A percentile compares a stretch with the other conserved stretches of the same genome.
These are phyloP conservation scores for Rubia yunnanensis DNA, from an alignment of 257 asterid species.

Conservation along the genomic window DNA sequence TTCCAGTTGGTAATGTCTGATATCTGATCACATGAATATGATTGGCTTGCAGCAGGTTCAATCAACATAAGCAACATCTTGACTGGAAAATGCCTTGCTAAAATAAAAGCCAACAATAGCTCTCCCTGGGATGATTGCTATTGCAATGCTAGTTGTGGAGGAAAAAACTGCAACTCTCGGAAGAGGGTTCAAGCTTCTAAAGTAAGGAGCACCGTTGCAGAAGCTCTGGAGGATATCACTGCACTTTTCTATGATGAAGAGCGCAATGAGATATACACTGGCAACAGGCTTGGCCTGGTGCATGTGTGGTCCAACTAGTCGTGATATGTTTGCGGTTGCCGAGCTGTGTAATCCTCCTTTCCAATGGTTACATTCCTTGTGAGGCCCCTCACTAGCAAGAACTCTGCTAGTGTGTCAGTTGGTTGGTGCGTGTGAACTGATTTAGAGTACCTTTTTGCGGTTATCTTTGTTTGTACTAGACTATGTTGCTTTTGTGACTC, in stretches of 20 bases:
- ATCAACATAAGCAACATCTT: slow-evolving; percentile 89
- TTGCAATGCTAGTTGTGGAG: slow-evolving; percentile 49
- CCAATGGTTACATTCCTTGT: too few relatives aligned
- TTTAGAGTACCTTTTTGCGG: not conserved
- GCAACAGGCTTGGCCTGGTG: slow-evolving; percentile 74
- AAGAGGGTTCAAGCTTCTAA: slow-evolving; percentile 44
- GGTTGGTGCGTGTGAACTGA: slow-evolving; percentile 7
- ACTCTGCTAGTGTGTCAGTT: slow-evolving; percentile 12
- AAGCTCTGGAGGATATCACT: slow-evolving; percentile 92
- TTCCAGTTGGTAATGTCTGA: not conserved
- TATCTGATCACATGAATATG: slow-evolving; percentile 3
- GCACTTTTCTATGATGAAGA: slow-evolving; percentile 96
- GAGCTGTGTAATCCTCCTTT: too few relatives aligned
- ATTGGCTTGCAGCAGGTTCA: slow-evolving; percentile 68
- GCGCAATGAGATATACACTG: slow-evolving; percentile 94
- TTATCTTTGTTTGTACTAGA: not conserved
- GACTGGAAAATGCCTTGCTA: slow-evolving; percentile 93
- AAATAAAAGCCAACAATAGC: slow-evolving; percentile 66
- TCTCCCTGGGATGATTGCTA: slow-evolving; percentile 45
- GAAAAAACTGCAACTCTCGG: slow-evolving; percentile 50
- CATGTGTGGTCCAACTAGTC: slow-evolving; percentile 95
- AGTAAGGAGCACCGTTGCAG: slow-evolving; percentile 61
- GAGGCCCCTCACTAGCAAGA: not conserved
- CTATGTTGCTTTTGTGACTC: slow-evolving; percentile 10
- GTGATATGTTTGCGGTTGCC: slow-evolving; percentile 6